Base-by-base conservation (phyloP, 768 basidiomycete genomes). In the Mycena olivaceomarginata region DNA sequence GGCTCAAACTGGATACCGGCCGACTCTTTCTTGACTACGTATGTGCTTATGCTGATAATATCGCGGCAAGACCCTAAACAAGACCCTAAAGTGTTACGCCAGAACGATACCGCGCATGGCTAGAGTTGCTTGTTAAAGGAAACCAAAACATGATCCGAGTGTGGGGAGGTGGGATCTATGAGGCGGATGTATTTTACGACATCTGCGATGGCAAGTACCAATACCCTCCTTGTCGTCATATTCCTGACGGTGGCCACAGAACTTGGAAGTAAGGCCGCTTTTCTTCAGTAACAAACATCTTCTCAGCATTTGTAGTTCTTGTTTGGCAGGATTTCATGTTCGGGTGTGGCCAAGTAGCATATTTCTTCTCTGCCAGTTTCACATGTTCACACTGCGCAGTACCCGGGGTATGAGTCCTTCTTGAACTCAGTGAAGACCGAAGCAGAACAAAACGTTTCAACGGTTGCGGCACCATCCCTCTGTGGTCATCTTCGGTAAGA, bases 241-340 rank as follows among this genome's bases (percentile, higher is more conserved):
- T 62, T 68, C 74, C 40, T 68, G 45, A 67, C 48, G 15, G 22
- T 65, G 41, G 15, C 22, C 51, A 67, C 75, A 95, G 93, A 94
- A 84, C 90, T 96, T 80, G 92, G 96, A 82, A 90, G 92, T 93
- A 82, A 82, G 70, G 66, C 39, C 53, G 68, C 70, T n/a, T 80
- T 59, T 75, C 16, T 45, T 31, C 1, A 13, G 16, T 37, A 39
- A 53, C 13, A 8, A 41, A 40, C 18, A 0, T 62, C 18, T 9
- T 5, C 39, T 72, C 2, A 67, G 9, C 5, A 57, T 75, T 53
- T 45, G 31, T 70, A 92, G 92, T 99, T 64, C 89, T 98, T 45
- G 97, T 98, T 40, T 98, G 98, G 98, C 98, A 98, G 86, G 98
- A 99, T 85, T 98, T 98, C 85, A 94, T 96, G 94, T 99, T 99